Evolutionary conservation across 2,329 filamentous ascomycete species (phyloP).

Genomic region (Onygenales sp.): DNA sequence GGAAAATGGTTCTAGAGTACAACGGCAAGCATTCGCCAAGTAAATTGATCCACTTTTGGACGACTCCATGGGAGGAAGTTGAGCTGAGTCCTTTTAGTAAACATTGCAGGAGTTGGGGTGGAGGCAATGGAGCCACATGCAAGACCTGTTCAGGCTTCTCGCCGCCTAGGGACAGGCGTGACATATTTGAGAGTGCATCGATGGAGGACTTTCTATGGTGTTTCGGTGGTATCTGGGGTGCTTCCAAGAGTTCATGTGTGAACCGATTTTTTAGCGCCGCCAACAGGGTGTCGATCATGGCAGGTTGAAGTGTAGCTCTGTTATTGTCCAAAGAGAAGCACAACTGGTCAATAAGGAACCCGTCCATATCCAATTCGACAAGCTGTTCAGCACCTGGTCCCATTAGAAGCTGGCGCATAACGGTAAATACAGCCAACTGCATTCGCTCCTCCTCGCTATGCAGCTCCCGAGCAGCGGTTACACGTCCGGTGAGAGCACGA

Average conservation of each 20-base stretch:
- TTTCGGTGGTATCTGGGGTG: conserved; percentile 21
- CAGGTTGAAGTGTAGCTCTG: conserved; percentile 64
- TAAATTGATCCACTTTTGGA: conserved; percentile 89
- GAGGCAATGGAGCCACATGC: conserved; percentile 30
- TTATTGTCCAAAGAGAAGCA: conserved; percentile 49
- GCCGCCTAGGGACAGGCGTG: conserved; percentile 36
- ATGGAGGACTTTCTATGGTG: conserved; percentile 29
- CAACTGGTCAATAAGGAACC: conserved; percentile 59
- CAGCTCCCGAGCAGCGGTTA: background rate
- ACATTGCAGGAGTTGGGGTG: conserved; percentile 67
- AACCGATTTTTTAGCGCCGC: conserved; percentile 58
- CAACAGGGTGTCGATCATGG: conserved; percentile 69
- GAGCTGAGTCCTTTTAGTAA: conserved; percentile 74
- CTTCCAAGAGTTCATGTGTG: conserved; percentile 24
- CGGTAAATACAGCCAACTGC: conserved; percentile 59
- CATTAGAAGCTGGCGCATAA: conserved; percentile 45
- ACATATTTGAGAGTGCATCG: conserved; percentile 31
- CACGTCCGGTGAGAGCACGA: conserved; percentile 4
- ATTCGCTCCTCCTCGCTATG: conserved; percentile 53
- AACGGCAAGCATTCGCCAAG: conserved; percentile 74
- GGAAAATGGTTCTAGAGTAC: conserved; percentile 76
- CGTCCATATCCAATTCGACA: conserved; percentile 51
- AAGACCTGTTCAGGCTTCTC: conserved; percentile 33
- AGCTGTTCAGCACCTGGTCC: conserved; percentile 30
- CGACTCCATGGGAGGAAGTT: conserved; percentile 58